Base-by-base conservation (phyloP, 352 stramenopile species). In the Phytophthora cactorum region DNA sequence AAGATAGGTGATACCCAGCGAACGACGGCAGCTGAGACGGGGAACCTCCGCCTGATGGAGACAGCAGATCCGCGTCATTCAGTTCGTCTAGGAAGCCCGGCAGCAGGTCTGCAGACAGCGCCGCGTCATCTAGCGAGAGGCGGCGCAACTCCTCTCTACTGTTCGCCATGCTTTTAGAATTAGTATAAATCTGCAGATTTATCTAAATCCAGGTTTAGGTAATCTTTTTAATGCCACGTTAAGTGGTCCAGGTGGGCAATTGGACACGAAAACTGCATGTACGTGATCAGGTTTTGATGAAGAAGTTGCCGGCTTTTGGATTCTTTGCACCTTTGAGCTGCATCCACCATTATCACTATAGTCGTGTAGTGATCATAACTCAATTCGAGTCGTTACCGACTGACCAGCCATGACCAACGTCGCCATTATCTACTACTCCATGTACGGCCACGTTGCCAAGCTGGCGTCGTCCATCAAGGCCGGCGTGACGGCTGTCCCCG, bases 401-500 rank as follows among this genome's bases (percentile, higher is more conserved):
- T 43, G 11, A n/a, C n/a, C 36, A 4, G 36, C 36, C 36, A 78
- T 78, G 74, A 78, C 84, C 32, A 92, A 91, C 58, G 81, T 94
- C 51, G 82, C 83, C 6, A 87, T 94, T 58, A 64, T 94, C 43
- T 90, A 89, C 72, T 94, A 93, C 73, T 90, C 77, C 70, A 86
- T 92, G 60, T 96, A 96, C 74, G 88, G 88, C 27, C 90, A 97
- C 53, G 77, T 97, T 50, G 67, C 64, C 53, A 84, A 79, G 56
- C 59, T 97, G 74, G 86, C 87, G 17, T 73, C 79, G 12, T 64
- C 75, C 43, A 79, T 96, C 58, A 88, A 88, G 52, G 72, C 78
- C 6, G 89, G 88, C 31, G 70, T 93, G 28, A 75, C 84, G 43
- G 65, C 71, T 17, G 77, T 81, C 5, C 72, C 71, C 7, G 88